Evolutionary conservation across 2,329 filamentous ascomycete genomes (phyloP).

Genomic region (Clonostachys rosea): DNA sequence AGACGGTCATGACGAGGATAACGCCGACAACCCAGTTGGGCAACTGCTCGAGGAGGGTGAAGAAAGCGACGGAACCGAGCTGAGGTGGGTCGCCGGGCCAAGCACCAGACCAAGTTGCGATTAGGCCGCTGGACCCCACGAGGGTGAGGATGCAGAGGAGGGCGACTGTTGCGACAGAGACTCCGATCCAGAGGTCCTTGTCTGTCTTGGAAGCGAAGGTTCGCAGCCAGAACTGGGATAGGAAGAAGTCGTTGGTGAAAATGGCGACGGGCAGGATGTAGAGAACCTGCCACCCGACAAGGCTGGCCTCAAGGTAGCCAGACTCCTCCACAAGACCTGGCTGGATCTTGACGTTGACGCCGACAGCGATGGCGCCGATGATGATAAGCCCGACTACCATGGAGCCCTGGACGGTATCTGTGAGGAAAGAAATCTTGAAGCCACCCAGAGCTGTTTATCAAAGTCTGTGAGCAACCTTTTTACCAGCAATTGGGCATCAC

Average conservation of each 20-base stretch:
- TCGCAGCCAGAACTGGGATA: slow-evolving; percentile 80
- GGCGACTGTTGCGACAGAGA: slow-evolving; percentile 59
- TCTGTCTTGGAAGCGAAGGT: slow-evolving; percentile 78
- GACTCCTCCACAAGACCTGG: slow-evolving; percentile 63
- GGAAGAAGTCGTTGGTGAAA: slow-evolving; percentile 81
- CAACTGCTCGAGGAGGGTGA: slow-evolving; percentile 66
- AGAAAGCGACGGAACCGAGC: slow-evolving; percentile 66
- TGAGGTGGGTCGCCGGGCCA: slow-evolving; percentile 56
- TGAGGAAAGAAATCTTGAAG: slow-evolving; percentile 80
- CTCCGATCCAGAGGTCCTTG: slow-evolving; percentile 71
- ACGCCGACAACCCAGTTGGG: slow-evolving; percentile 80
- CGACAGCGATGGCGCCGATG: slow-evolving; percentile 73
- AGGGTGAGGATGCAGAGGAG: slow-evolving; percentile 68
- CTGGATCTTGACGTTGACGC: slow-evolving; percentile 69
- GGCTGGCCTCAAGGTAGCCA: slow-evolving; percentile 60
- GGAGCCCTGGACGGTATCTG: slow-evolving; percentile 74
- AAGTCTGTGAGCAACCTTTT: background rate
- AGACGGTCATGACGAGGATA: slow-evolving; percentile 75
- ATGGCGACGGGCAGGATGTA: slow-evolving; percentile 82
- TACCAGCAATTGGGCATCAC: background rate
- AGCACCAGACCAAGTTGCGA: slow-evolving; percentile 75
- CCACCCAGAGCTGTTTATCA: slow-evolving; percentile 63
- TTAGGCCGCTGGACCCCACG: slow-evolving; percentile 67
- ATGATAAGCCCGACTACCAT: slow-evolving; percentile 75
- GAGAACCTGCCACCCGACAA: slow-evolving; percentile 79